Base-by-base conservation (phyloP, 768 basidiomycete genomes). In the Tricholoma sp. region DNA sequence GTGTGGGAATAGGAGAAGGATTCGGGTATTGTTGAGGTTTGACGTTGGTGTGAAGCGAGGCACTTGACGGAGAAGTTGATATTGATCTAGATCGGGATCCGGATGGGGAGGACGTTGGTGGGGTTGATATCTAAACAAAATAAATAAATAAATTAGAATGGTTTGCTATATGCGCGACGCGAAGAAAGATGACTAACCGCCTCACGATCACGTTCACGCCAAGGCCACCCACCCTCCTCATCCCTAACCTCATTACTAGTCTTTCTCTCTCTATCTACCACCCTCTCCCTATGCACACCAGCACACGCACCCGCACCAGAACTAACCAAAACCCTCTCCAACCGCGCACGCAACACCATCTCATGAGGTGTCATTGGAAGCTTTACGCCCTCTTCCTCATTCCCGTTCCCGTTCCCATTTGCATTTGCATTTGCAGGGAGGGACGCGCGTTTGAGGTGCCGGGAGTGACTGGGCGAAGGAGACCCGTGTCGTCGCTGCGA, bases 321-420 rank as follows among this genome's bases (percentile, higher is more conserved):
- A 27, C 24, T 27, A 5, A 49, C 45, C n/a, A 85, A 64, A 47
- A 83, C 82, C 1, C 77, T 68, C 69, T 85, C 84, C 16, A 84
- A 69, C 10, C 80, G 73, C 50, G 73, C 77, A 7, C 79, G 75
- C 22, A 84, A 72, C 21, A 80, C 83, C 45, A 79, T 79, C 62
- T 79, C 81, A 54, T 81, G 83, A 0, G 80, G 82, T 14, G 77
- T 78, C 63, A 76, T 61, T 7, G 62, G 54, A 2, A 67, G 52
- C 19, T 61, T 62, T 27, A 59, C 41, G 31, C 63, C 61, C 6
- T 49, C 52, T 46, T 22, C 16, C 47, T 22, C 16, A 19, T 31
- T 24, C 14, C 29, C 4, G 6, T 8, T 5, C 21, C 24, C 24
- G 14, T 31, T 46, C 24, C 24, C 24, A 46, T 19, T 29, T 7